Percentiles rank a stretch among this genome's conserved stretches.
These are phyloP conservation scores for Eimeria brunetti DNA, from an alignment of 169 alveolate species.

Conservation along the genomic window DNA sequence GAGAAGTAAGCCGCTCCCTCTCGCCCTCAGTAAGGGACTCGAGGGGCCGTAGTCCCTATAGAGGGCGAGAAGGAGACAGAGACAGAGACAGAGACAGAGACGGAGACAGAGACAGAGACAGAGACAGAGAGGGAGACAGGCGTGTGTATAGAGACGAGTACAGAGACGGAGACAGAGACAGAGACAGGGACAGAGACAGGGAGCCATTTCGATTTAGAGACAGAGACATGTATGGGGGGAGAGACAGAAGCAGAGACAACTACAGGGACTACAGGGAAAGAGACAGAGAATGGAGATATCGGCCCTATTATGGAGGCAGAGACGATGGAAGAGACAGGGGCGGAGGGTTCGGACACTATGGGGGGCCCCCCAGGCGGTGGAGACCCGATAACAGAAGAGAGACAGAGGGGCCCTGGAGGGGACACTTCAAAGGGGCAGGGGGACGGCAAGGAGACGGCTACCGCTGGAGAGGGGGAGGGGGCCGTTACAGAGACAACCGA, in stretches of 20 bases:
- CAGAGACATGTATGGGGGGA: background rate
- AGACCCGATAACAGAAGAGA: background rate
- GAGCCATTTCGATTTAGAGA: background rate
- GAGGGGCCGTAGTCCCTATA: background rate
- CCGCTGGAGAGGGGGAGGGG: constrained; percentile 15
- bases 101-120: background rate
- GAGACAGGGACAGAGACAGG: background rate
- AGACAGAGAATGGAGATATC: background rate
- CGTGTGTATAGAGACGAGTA: background rate
- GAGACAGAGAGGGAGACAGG: background rate
- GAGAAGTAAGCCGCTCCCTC: background rate
- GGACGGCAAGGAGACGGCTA: background rate
- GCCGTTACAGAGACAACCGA: background rate
- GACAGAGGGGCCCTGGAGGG: constrained; percentile 26
- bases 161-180: too few relatives aligned
- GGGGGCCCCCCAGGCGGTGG: constrained; percentile 5
- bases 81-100: background rate
- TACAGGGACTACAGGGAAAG: constrained; percentile 18
- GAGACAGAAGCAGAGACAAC: too few relatives aligned
- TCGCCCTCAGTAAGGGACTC: background rate
- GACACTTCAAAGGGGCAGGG: background rate
- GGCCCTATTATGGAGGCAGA: background rate
- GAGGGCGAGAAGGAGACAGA: background rate
- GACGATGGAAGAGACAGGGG: background rate
- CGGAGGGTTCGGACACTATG: background rate